phyloP scores from a whole-genome alignment of 116 monocot genomes.

The Iris pallida region DNA sequence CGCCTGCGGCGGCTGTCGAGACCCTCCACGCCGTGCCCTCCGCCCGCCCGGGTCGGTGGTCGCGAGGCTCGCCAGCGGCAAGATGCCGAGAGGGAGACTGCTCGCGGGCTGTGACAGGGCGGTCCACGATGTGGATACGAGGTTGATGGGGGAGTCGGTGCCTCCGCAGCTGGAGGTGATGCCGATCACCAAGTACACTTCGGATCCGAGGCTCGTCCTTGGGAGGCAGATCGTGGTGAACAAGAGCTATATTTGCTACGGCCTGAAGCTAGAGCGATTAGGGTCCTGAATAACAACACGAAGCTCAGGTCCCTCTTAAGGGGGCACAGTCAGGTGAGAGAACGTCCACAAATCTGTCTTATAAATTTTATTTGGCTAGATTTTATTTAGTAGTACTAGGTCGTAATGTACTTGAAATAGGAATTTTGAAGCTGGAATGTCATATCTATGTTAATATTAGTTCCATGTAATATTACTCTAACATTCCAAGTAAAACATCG shows the following conservation, averaged over 20 bases:
- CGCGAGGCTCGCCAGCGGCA: slow-evolving; percentile 49
- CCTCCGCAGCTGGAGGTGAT: slow-evolving; percentile 89
- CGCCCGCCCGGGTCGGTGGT: slow-evolving; percentile 39
- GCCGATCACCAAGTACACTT: slow-evolving; percentile 83
- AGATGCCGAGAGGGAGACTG: slow-evolving; percentile 58
- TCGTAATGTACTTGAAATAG: too few relatives aligned
- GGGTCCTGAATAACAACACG: slow-evolving; percentile 83
- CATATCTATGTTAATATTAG: too few relatives aligned
- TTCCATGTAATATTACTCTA: too few relatives aligned
- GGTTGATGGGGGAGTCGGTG: slow-evolving; percentile 45
- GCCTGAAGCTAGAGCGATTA: slow-evolving; percentile 66
- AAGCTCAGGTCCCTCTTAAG: slow-evolving; percentile 64
- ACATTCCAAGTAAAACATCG: too few relatives aligned
- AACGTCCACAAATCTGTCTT: too few relatives aligned
- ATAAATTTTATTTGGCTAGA: too few relatives aligned
- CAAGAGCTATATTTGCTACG: slow-evolving; percentile 75
- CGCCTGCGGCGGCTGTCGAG: slow-evolving; percentile 10
- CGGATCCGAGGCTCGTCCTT: slow-evolving; percentile 77
- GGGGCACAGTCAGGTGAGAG: slow-evolving; percentile 72
- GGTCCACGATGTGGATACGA: slow-evolving; percentile 68
- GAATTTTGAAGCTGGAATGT: too few relatives aligned
- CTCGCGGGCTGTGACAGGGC: slow-evolving; percentile 42
- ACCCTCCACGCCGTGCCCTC: slow-evolving; percentile 44
- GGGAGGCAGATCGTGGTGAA: slow-evolving; percentile 94
- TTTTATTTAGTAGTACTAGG: too few relatives aligned